Evolutionary conservation across 768 basidiomycete species (phyloP), one percentile per base, ranked within the genome.

Genomic region (Boletus eberwhitei): DNA sequence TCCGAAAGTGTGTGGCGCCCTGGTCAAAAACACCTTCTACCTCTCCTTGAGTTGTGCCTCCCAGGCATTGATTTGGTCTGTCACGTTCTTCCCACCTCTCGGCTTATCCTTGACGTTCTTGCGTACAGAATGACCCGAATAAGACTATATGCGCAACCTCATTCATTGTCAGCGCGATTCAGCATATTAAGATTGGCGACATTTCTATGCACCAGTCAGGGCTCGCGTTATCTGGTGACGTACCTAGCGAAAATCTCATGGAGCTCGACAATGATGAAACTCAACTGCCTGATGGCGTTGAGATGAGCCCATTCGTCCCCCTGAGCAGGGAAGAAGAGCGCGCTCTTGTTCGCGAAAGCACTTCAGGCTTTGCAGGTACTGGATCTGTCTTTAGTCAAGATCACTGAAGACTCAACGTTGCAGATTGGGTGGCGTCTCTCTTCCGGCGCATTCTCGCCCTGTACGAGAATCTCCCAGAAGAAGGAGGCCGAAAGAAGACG

Each of bases 391-490:
- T 40, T 43, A 36, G 19, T 52, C n/a, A 13, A 39, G 22, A 21
- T 16, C 11, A 13, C 13, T 31, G 48, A 38, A 44, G 6, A 45
- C 37, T 59, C 31, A 64, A 32, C 9, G 34, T 43, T 55, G 13
- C 55, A 90, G 91, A 89, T 64, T 93, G 91, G 90, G 85, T 92
- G 13, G 80, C 79, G 0, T 83, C 86, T 21, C 80, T 93, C 31
- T 86, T 93, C 64, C 78, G 88, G 16, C 82, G 90, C 11, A 83
- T 93, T 48, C 76, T 93, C 49, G 82, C 89, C 1, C 73, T 98
- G 19, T 95, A 88, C 65, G 91, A 94, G 73, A 95, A 96, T 66
- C 75, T 98, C 5, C 95, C 95, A 0, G 96, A 98, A 68, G 95
- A 96, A 72, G 93, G 91, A 12, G 96, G 96, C 5, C 85, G 84